Evolutionary conservation across 108 stramenopile genomes (phyloP).

Genomic region (Cylindrotheca fusiformis): DNA sequence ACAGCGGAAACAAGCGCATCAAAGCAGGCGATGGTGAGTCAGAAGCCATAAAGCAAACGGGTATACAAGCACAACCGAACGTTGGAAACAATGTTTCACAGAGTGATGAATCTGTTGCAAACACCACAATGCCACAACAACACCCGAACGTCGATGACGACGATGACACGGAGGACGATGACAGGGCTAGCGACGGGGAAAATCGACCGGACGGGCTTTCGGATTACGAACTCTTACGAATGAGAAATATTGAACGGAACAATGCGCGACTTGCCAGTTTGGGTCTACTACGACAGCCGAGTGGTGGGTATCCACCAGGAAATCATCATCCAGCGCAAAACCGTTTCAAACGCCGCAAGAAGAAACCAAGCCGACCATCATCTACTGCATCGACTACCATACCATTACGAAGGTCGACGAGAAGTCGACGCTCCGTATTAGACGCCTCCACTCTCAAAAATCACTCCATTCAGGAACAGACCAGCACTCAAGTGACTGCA

Average conservation of each 20-base stretch:
- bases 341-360: background rate
- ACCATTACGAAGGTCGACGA: background rate
- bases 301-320: no score
- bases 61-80: no score
- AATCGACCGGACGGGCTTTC: constrained; percentile 31
- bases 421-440: background rate
- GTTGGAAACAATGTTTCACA: no score
- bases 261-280: constrained; percentile 62
- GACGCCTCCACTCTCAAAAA: background rate
- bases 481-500: background rate
- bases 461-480: background rate
- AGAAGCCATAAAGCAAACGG: no score
- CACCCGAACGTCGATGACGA: background rate
- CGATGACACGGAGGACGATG: constrained; percentile 1
- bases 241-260: constrained; percentile 78
- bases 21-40: no score
- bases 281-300: no score
- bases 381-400: background rate
- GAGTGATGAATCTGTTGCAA: background rate
- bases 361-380: background rate
- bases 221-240: constrained; percentile 62
- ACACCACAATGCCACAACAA: background rate
- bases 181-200: constrained; percentile 9
- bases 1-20: no score
- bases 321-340: background rate